These are phyloP conservation scores for Amphicarpaea edgeworthii DNA, from an alignment of 306 rosid genomes.

Conservation along the genomic window DNA sequence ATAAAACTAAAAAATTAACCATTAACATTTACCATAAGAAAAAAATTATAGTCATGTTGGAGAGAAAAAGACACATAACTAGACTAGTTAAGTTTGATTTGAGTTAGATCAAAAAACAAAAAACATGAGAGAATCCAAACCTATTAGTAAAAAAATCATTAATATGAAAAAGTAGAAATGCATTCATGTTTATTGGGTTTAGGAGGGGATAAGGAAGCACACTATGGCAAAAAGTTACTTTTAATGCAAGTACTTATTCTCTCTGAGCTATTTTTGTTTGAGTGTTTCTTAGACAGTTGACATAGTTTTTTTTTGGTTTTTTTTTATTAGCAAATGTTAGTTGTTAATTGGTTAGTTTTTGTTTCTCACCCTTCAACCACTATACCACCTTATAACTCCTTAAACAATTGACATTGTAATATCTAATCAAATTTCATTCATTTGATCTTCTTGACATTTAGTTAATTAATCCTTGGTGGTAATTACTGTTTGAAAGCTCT, in stretches of 20 bases:
- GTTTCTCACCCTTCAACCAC: too few relatives aligned
- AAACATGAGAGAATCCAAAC: slow-evolving; percentile 9
- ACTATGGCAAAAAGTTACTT: slow-evolving; percentile 12
- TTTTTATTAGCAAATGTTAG: too few relatives aligned
- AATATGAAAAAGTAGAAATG: neutral
- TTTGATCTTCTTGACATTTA: slow-evolving; percentile 19
- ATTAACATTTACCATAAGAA: too few relatives aligned
- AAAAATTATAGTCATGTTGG: slow-evolving; percentile 1
- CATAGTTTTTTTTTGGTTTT: too few relatives aligned
- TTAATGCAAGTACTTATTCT: neutral
- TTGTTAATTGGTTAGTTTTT: too few relatives aligned
- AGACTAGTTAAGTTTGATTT: slow-evolving; percentile 22
- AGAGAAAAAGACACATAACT: slow-evolving; percentile 17
- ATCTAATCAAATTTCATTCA: slow-evolving; percentile 7
- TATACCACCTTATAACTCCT: too few relatives aligned
- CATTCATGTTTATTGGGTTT: neutral
- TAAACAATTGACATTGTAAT: neutral
- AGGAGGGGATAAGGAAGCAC: neutral
- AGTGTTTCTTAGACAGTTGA: slow-evolving; percentile 11
- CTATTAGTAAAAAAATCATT: neutral
- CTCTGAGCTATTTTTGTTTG: neutral
- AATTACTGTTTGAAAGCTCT: slow-evolving; percentile 28
- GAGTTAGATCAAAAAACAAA: slow-evolving; percentile 2
- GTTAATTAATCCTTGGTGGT: slow-evolving; percentile 12
- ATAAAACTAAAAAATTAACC: too few relatives aligned